Evolutionary conservation across 768 basidiomycete genomes (phyloP).

Genomic region (Hydnomerulius pinastri): DNA sequence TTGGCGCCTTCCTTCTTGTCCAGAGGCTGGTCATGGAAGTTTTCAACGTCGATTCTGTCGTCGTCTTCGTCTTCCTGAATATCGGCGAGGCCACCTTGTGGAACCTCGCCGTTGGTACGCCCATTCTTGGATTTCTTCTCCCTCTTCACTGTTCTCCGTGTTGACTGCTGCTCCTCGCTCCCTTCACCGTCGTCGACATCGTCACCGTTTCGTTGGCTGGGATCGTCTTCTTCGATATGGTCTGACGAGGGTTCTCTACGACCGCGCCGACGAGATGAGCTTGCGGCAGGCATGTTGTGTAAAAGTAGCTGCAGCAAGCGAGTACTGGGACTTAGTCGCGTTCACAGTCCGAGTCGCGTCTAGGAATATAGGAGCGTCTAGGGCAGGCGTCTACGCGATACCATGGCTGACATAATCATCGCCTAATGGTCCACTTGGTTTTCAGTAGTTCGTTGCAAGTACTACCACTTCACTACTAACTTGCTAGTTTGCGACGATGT

Average conservation of each 20-base stretch:
- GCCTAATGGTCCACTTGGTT: neutral
- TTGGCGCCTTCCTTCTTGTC: constrained; percentile 51
- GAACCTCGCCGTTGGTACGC: constrained; percentile 18
- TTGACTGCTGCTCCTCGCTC: constrained; percentile 42
- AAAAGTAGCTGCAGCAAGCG: neutral
- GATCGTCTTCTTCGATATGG: constrained; percentile 53
- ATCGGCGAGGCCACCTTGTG: constrained; percentile 25
- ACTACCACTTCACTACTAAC: neutral
- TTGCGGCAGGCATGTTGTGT: constrained; percentile 33
- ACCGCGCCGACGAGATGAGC: constrained; percentile 40
- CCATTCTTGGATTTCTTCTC: constrained; percentile 32
- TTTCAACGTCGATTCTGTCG: constrained; percentile 57
- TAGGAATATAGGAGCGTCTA: constrained; percentile 19
- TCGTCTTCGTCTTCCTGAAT: constrained; percentile 45
- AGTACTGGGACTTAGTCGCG: constrained; percentile 5
- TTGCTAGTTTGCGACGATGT: constrained; percentile 17
- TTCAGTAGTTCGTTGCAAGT: neutral
- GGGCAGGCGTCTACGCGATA: constrained; percentile 32
- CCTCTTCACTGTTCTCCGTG: constrained; percentile 34
- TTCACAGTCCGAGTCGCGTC: constrained; percentile 14
- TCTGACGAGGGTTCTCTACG: constrained; percentile 56
- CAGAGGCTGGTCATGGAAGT: constrained; percentile 70
- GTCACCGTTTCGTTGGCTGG: constrained; percentile 39
- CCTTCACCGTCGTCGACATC: constrained; percentile 40
- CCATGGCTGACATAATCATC: constrained; percentile 11